These are phyloP conservation scores for Penicillium oxalicum DNA, from an alignment of 2,329 filamentous ascomycete species.

Conservation along the genomic window DNA sequence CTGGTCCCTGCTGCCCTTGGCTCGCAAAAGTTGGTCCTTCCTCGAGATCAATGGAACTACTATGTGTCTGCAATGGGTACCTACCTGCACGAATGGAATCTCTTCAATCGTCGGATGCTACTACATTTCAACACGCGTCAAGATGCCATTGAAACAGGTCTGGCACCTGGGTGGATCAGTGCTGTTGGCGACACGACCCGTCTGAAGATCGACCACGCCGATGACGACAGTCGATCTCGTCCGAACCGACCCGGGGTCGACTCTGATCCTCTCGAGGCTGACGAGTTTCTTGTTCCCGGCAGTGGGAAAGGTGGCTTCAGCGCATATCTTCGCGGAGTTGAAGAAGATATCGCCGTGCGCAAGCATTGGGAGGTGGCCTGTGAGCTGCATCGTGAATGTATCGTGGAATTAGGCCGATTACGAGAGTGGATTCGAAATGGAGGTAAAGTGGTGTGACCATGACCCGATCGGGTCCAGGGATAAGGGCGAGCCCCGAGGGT, in stretches of 20 bases:
- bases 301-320: conserved; percentile 37
- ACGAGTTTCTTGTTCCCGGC: conserved; percentile 27
- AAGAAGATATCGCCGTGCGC: conserved; percentile 43
- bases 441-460: conserved; percentile 23
- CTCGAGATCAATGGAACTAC: conserved; percentile 44
- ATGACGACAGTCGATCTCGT: conserved; percentile 18
- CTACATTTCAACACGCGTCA: conserved; percentile 51
- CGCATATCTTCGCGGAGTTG: conserved; percentile 41
- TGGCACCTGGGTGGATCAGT: conserved; percentile 46
- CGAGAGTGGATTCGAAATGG: conserved; percentile 35
- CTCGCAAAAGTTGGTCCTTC: conserved; percentile 36
- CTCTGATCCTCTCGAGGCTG: conserved; percentile 19
- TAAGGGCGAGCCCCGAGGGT: too few relatives aligned
- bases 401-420: conserved; percentile 36
- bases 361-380: conserved; percentile 45
- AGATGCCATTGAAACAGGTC: conserved; percentile 42
- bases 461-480: too few relatives aligned
- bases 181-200: conserved; percentile 45
- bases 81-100: conserved; percentile 54
- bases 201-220: conserved; percentile 26
- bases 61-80: conserved; percentile 50
- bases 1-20: conserved; percentile 17
- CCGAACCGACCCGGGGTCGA: conserved; percentile 4
- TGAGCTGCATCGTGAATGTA: conserved; percentile 41
- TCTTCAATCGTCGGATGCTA: conserved; percentile 51